Evolutionary conservation across 257 asterid genomes (phyloP).

Genomic region (Gentiana macrophylla): DNA sequence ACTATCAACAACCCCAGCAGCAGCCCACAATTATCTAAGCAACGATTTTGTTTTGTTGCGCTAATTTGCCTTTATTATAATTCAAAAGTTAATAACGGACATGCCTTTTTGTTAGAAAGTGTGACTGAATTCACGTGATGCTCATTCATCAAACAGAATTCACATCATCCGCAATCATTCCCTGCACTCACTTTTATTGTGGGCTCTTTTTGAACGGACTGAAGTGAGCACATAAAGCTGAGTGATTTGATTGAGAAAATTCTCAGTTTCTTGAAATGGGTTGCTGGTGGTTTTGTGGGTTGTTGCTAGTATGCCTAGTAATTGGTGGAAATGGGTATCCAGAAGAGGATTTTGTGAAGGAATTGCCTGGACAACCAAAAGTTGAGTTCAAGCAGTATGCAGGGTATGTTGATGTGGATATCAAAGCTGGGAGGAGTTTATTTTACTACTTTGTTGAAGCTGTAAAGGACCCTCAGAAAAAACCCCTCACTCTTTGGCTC

Average conservation of each 20-base stretch:
- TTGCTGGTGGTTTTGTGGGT: constrained; percentile 30
- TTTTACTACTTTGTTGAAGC: constrained; percentile 96
- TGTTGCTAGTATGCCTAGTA: constrained; percentile 26
- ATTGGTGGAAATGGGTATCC: constrained; percentile 51
- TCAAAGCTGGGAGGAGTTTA: constrained; percentile 70
- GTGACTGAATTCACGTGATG: no score
- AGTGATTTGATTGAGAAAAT: neutral
- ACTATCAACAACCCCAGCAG: no score
- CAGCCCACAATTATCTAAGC: no score
- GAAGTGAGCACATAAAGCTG: neutral
- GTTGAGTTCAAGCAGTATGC: constrained; percentile 82
- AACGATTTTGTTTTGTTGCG: no score
- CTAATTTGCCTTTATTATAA: no score
- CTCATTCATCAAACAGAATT: no score
- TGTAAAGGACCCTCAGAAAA: constrained; percentile 48
- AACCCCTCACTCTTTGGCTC: constrained; percentile 86
- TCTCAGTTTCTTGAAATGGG: constrained; percentile 25
- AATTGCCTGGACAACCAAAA: constrained; percentile 75
- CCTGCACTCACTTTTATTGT: no score
- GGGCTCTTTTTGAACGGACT: no score
- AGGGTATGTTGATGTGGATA: constrained; percentile 86
- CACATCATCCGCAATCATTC: no score
- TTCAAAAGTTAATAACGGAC: no score
- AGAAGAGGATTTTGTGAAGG: constrained; percentile 60
- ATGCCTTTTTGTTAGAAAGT: no score